A percentile compares a stretch with the other conserved stretches of the same genome.
These are phyloP conservation scores for Limonium bicolor DNA, from an alignment of 148 eudicot genomes.

Conservation along the genomic window DNA sequence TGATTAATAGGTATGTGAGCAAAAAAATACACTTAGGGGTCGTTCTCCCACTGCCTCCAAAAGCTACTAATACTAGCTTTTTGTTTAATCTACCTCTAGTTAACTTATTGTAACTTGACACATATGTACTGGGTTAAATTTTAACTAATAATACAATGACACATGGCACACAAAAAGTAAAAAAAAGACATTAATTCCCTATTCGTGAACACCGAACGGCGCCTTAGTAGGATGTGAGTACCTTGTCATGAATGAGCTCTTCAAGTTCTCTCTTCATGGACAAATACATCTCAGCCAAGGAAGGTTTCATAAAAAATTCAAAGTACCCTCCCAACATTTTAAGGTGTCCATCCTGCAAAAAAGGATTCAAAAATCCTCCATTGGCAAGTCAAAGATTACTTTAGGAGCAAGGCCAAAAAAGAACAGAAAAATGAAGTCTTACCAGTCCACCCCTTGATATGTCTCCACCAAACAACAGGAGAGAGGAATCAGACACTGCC, in stretches of 20 bases:
- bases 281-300: slow-evolving; percentile 53
- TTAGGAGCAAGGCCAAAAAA: background rate
- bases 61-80: no score
- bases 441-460: slow-evolving; percentile 59
- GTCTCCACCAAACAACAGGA: slow-evolving; percentile 79
- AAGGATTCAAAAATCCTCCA: background rate
- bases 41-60: no score
- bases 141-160: no score
- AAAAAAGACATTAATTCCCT: no score
- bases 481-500: slow-evolving; percentile 78
- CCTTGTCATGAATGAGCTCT: slow-evolving; percentile 71
- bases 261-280: slow-evolving; percentile 58
- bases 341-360: slow-evolving; percentile 70
- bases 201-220: no score
- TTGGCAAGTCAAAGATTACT: background rate
- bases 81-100: no score
- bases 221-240: slow-evolving; percentile 7
- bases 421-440: slow-evolving; percentile 9
- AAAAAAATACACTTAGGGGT: no score
- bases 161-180: no score
- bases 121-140: no score
- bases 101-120: no score
- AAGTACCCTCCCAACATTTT: slow-evolving; percentile 94
- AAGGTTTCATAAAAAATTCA: slow-evolving; percentile 88
- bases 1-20: no score